These are phyloP conservation scores for Pseudogymnoascus sp. DNA, from an alignment of 2,329 filamentous ascomycete species.

Conservation along the genomic window DNA sequence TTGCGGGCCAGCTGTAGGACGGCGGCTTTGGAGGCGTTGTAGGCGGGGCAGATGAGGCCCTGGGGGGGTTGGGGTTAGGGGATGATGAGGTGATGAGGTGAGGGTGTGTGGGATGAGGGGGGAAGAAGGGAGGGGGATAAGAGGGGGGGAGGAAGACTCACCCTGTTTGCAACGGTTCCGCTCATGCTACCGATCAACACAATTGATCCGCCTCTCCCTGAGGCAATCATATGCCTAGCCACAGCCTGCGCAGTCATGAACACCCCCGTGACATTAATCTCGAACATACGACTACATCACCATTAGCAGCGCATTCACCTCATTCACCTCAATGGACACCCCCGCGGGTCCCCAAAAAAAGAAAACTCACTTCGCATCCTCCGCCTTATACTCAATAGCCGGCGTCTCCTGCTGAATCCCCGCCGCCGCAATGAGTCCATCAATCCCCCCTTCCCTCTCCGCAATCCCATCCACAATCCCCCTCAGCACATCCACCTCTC, in stretches of 20 bases:
- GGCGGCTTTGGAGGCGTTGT: constrained; percentile 52
- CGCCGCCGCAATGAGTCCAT: constrained; percentile 62
- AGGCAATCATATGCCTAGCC: constrained; percentile 45
- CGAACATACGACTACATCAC: constrained; percentile 47
- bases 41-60: constrained; percentile 55
- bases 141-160: constrained; percentile 24
- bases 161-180: constrained; percentile 40
- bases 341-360: neutral
- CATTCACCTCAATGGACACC: neutral
- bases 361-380: constrained; percentile 22
- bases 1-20: constrained; percentile 51
- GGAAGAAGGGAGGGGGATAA: neutral
- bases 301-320: too few relatives aligned
- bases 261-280: constrained; percentile 61
- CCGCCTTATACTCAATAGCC: constrained; percentile 56
- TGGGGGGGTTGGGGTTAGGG: constrained; percentile 25
- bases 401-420: constrained; percentile 60
- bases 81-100: too few relatives aligned
- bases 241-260: constrained; percentile 63
- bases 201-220: constrained; percentile 36
- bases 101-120: too few relatives aligned
- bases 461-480: constrained; percentile 50
- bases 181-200: constrained; percentile 43
- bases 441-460: constrained; percentile 49
- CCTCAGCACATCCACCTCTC: constrained; percentile 51